Base-by-base conservation (phyloP, 139 green algal species). In the Pleodorina starrii region DNA sequence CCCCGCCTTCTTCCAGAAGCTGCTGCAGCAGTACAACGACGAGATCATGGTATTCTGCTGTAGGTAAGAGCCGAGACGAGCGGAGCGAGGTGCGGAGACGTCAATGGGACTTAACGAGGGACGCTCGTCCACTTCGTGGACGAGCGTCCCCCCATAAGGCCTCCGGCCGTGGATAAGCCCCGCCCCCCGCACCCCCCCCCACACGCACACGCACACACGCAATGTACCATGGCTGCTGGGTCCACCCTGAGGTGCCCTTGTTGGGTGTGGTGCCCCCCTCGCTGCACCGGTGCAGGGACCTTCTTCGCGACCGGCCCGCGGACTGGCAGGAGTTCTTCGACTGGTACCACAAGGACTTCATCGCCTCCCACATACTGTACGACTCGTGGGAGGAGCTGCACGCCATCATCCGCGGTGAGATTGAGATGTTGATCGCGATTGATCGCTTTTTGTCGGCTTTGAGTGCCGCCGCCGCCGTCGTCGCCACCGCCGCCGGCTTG, bases 41-140 rank as follows among this genome's bases (percentile, higher is more conserved):
- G 57, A n/a, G 51, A 35, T 72, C 44, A 85, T 85, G 77, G 77
- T 85, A 14, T 72, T 85, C 48, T 85, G 77, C 77, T 85, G 77
- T 51, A 48, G 77, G 77, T 73, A 17, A 38, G 63, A 2, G 46
- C 5, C 54, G 29, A 12, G 25, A 12, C 21, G 7, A 21, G 54
- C 9, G 54, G 54, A 5, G 54, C 54, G 25, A n/a, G n/a, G n/a
- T n/a, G n/a, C n/a, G n/a, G n/a, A n/a, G n/a, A n/a, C n/a, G n/a
- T n/a, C n/a, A n/a, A n/a, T n/a, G n/a, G n/a, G n/a, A n/a, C n/a
- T n/a, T n/a, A n/a, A n/a, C n/a, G n/a, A n/a, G n/a, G n/a, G n/a
- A n/a, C n/a, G n/a, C n/a, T n/a, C n/a, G n/a, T n/a, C n/a, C n/a
- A n/a, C n/a, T n/a, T n/a, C n/a, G n/a, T n/a, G n/a, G n/a, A n/a